Conservation (phyloP, 1,139 yeast genomes). For the Yamadazyma dushanensis region DNA sequence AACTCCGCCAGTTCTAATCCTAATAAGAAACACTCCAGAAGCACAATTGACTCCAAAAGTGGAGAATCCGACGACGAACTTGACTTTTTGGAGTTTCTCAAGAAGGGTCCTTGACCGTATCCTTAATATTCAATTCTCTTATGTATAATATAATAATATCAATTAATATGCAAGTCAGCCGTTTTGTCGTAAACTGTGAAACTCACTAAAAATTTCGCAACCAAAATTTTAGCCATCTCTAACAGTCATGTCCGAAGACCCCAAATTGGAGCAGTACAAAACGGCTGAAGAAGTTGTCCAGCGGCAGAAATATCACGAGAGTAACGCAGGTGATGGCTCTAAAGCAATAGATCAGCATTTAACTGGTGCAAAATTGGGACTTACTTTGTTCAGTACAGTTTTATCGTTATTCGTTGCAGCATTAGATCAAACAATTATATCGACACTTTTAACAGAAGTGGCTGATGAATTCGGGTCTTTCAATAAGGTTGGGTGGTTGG, state of each 20-base stretch:
- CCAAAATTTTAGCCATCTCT: too few relatives aligned
- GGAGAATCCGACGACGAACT: slow-evolving; percentile 33
- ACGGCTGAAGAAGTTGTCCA: slow-evolving; percentile 5
- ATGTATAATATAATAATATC: neutral
- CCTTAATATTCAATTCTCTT: neutral
- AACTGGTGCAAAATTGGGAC: slow-evolving; percentile 38
- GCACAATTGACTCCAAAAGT: slow-evolving; percentile 14
- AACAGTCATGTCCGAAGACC: too few relatives aligned
- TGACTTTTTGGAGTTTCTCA: slow-evolving; percentile 51
- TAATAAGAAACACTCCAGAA: slow-evolving; percentile 14
- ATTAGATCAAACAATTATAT: slow-evolving; percentile 66
- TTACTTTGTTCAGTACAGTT: slow-evolving; percentile 48
- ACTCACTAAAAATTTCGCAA: neutral
- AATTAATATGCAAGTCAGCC: too few relatives aligned
- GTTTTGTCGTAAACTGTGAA: neutral
- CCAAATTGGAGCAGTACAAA: neutral
- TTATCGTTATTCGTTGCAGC: slow-evolving; percentile 60
- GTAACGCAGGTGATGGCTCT: slow-evolving; percentile 62
- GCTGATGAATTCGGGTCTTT: slow-evolving; percentile 55
- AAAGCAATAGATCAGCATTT: slow-evolving; percentile 48
- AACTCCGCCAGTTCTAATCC: slow-evolving; percentile 17
- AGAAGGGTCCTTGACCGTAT: slow-evolving; percentile 34
- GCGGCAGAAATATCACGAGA: slow-evolving; percentile 27
- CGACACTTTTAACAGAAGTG: slow-evolving; percentile 57
- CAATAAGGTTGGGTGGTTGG: slow-evolving; percentile 60